Evolutionary conservation across 225 moss, liverwort and hornwort species (phyloP), one percentile per base, ranked within the genome.

Genomic region (Sphagnum tenellum): DNA sequence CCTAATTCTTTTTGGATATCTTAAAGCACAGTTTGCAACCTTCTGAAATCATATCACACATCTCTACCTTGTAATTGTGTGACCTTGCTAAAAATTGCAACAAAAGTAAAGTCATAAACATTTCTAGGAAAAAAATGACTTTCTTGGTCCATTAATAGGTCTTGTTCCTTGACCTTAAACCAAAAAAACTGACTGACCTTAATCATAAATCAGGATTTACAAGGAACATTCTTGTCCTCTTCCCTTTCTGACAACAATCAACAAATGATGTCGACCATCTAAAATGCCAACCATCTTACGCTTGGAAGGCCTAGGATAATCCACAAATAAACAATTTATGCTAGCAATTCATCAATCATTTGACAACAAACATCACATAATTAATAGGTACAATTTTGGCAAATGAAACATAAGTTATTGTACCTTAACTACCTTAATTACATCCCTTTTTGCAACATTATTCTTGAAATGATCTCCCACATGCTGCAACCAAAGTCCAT

Each of bases 391-490:
- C 12, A 50, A 8, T 9, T 50, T 10, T 12, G 8, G 7, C 29
- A 52, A 2, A 47, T 12, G 7, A 60, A 50, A 57, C 3, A 54
- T 9, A 57, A 10, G 52, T 12, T 5, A 44, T 7, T 52, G 61
- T 80, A 90, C 90, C 94, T 82, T 94, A 61, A 94, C 75, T 70
- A 78, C 91, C 71, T 87, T 82, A 61, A 94, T 65, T 7, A 94
- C 81, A 9, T 80, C 85, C 74, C 74, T 89, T 12, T 90, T 91
- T 72, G 81, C 73, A 12, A 78, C 59, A 54, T 94, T 81, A 66
- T 80, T 91, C 70, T 80, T 89, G 74, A 94, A 94, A 65, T 94
- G 94, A 64, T 87, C 89, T 53, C 89, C 81, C 13, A 94, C 91
- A 69, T 89, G 91, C 94, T 94, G 88, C 49, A 61, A 11, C 45